These are phyloP conservation scores for Tylopilus felleus DNA, from an alignment of 768 basidiomycete species.

Conservation along the genomic window DNA sequence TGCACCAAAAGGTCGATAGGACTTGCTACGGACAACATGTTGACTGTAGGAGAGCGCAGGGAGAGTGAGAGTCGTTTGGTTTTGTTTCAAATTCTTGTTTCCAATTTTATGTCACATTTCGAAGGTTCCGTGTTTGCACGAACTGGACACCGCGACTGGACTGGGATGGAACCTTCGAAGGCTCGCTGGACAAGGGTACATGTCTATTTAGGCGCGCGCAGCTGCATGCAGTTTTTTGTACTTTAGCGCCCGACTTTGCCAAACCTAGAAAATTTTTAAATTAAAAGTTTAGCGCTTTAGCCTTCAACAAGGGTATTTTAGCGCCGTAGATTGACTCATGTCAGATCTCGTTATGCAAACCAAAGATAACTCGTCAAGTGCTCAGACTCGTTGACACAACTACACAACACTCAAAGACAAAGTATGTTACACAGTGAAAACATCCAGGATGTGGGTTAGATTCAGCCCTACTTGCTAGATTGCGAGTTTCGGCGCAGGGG, in stretches of 20 bases:
- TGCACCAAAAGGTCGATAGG: not conserved
- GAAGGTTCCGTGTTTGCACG: conserved; percentile 2
- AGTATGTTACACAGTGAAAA: not conserved
- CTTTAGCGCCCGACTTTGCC: not conserved
- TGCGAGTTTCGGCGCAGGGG: conserved; percentile 27
- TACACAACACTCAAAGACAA: not conserved
- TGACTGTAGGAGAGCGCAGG: not conserved
- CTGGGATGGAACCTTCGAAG: not conserved
- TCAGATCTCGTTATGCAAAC: conserved; percentile 12
- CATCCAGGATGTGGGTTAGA: too few relatives aligned
- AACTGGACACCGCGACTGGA: not conserved
- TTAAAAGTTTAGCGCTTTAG: conserved; percentile 26
- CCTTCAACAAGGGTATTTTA: conserved; percentile 5
- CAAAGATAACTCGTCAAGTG: not conserved
- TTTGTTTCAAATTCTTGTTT: not conserved
- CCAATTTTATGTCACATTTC: conserved; percentile 6
- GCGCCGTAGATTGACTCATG: conserved; percentile 13
- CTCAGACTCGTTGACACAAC: not conserved
- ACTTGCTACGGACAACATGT: conserved; percentile 19
- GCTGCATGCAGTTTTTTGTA: not conserved
- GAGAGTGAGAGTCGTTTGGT: not conserved
- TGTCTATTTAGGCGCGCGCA: not conserved
- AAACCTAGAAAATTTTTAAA: conserved; percentile 2
- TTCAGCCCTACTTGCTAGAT: conserved; percentile 15
- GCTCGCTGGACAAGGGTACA: not conserved